Evolutionary conservation across 768 basidiomycete genomes (phyloP).

Genomic region (Mycena latifolia): DNA sequence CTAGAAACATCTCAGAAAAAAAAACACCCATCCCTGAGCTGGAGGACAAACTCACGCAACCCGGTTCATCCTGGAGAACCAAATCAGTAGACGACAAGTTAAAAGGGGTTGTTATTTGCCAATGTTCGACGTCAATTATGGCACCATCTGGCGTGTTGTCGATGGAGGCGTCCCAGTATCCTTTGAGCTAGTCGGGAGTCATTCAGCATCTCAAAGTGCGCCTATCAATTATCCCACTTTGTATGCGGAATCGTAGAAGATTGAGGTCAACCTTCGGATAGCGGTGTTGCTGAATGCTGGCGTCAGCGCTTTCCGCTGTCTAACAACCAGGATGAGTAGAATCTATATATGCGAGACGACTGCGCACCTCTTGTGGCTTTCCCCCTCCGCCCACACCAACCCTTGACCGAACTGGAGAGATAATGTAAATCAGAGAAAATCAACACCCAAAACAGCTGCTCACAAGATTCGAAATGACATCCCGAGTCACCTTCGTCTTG

Average conservation of each 20-base stretch:
- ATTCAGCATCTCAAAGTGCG: not conserved
- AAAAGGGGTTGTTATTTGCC: constrained; percentile 26
- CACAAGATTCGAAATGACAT: constrained; percentile 42
- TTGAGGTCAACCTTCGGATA: constrained; percentile 48
- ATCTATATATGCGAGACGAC: too few relatives aligned
- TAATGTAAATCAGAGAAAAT: not conserved
- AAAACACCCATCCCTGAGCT: too few relatives aligned
- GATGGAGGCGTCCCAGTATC: constrained; percentile 31
- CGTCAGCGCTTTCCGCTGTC: constrained; percentile 53
- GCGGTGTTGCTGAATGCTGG: constrained; percentile 58
- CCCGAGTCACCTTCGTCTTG: constrained; percentile 36
- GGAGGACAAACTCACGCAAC: constrained; percentile 46
- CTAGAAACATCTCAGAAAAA: constrained; percentile 37
- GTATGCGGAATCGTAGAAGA: constrained; percentile 58
- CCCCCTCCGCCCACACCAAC: constrained; percentile 37
- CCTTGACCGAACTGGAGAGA: constrained; percentile 30
- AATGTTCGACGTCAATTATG: constrained; percentile 54
- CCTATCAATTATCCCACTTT: constrained; percentile 44
- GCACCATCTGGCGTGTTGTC: constrained; percentile 23
- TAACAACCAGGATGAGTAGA: not conserved
- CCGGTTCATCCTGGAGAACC: constrained; percentile 51
- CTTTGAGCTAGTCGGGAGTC: constrained; percentile 21
- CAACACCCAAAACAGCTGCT: not conserved
- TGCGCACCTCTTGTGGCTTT: constrained; percentile 39
- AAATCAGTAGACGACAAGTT: not conserved